A percentile compares a stretch with the other conserved stretches of the same genome.
These are phyloP conservation scores for Suillus ampliporus DNA, from an alignment of 768 basidiomycete genomes.

Conservation along the genomic window DNA sequence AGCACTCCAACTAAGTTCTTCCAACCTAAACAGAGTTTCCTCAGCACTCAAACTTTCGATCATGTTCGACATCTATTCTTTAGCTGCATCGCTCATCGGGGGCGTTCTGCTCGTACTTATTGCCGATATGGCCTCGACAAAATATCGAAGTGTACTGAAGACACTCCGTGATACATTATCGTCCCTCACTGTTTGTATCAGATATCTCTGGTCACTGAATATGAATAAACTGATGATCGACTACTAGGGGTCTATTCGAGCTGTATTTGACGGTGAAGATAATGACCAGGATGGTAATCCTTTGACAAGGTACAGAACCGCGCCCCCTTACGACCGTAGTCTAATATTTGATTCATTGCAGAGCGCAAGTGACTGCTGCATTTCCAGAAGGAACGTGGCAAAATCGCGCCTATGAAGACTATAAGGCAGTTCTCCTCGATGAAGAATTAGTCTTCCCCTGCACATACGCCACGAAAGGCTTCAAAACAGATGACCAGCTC, in stretches of 20 bases:
- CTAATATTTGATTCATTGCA: constrained; percentile 7
- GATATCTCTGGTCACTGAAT: neutral
- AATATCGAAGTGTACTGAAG: constrained; percentile 14
- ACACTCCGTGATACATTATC: constrained; percentile 12
- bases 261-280: neutral
- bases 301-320: constrained; percentile 20
- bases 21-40: no score
- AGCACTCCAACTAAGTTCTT: neutral
- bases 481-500: constrained; percentile 26
- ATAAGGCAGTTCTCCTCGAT: constrained; percentile 26
- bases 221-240: constrained; percentile 2
- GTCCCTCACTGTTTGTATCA: constrained; percentile 15
- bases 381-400: constrained; percentile 25
- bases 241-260: constrained; percentile 10
- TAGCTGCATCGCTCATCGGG: constrained; percentile 21
- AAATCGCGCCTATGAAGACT: constrained; percentile 23
- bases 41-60: neutral
- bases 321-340: no score
- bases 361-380: constrained; percentile 20
- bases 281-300: constrained; percentile 16
- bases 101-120: constrained; percentile 22
- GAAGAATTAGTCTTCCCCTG: constrained; percentile 28
- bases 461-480: constrained; percentile 29
- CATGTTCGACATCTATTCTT: constrained; percentile 21
- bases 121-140: constrained; percentile 18